These are phyloP conservation scores for Didymella lethalis DNA, from an alignment of 2,329 filamentous ascomycete species.

Conservation along the genomic window DNA sequence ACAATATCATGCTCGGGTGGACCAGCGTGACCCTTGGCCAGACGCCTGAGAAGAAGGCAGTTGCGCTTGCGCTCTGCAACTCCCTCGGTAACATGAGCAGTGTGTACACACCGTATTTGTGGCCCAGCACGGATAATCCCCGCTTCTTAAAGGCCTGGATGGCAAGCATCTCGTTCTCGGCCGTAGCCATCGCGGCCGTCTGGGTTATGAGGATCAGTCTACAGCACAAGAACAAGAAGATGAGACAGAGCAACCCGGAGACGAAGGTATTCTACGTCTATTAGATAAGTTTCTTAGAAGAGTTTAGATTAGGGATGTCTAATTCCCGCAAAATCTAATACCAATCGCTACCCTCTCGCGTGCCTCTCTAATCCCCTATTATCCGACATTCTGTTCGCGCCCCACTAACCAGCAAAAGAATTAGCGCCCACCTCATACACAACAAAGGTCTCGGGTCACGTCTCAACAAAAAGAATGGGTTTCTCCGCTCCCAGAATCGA, in stretches of 20 bases:
- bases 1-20: conserved; percentile 44
- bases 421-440: no score
- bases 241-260: conserved; percentile 19
- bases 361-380: not conserved
- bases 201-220: conserved; percentile 38
- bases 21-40: conserved; percentile 37
- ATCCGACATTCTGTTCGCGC: conserved; percentile 6
- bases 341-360: no score
- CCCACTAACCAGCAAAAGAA: no score
- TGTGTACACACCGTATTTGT: conserved; percentile 41
- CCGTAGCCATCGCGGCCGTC: conserved; percentile 33
- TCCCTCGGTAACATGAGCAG: conserved; percentile 39
- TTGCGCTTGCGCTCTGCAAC: conserved; percentile 42
- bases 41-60: conserved; percentile 43
- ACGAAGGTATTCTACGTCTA: conserved; percentile 16
- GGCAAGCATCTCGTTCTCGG: conserved; percentile 37
- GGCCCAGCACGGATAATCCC: conserved; percentile 36
- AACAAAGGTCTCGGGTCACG: no score
- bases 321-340: no score
- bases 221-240: conserved; percentile 36
- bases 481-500: no score
- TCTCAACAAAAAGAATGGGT: no score
- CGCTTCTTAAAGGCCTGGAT: conserved; percentile 41
- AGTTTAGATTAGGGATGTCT: no score
- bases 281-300: not conserved